Base-by-base conservation (phyloP, 2,329 filamentous ascomycete genomes). In the Penicillium frequentans region DNA sequence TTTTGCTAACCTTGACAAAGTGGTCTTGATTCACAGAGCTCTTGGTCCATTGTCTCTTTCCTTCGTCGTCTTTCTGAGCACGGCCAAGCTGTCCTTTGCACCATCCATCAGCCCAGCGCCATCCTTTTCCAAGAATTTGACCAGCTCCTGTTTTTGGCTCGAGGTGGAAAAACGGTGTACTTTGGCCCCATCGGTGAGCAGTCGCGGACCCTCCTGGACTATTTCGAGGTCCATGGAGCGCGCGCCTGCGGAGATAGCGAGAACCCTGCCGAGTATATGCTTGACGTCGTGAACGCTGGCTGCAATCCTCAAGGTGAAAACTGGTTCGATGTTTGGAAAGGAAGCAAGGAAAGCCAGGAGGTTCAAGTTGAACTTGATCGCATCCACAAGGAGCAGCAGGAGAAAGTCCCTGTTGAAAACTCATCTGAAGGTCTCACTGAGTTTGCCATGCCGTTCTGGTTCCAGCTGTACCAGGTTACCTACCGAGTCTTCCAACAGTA, bases 31-130 rank as follows among this genome's bases (percentile, higher is more conserved):
- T 90, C 86, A 60, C 91, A 96, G 73, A 95, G 90, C 4, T 91
- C 90, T 0, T 96, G 90, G 90, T 87, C 90, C 59, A 96, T 96
- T 69, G 81, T 90, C 46, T 86, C 89, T 65, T 83, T 96, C 13
- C 81, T 96, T 43, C 87, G 93, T 75, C 95, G 93, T 77, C 81
- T 96, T 26, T 90, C 90, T 65, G 89, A 93, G 73, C 87, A 85
- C 59, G 91, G 91, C 14, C 90, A 93, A 72, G 91, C 92, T 45
- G 88, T 96, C 70, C 85, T 96, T 19, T 93, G 90, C 76, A 96
- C 92, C 0, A 96, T 96, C 59, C 92, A 96, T 73, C 92, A 96
- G 73, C 92, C 92, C 11, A 93, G 89, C 11, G 91, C 91, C 35
- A 90, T 93, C 80, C 81, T 96, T 51, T 96, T 96, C 78, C 89